A percentile compares a stretch with the other conserved stretches of the same genome.
phyloP scores from a whole-genome alignment of 116 monocot genomes.

The Iris pallida region DNA sequence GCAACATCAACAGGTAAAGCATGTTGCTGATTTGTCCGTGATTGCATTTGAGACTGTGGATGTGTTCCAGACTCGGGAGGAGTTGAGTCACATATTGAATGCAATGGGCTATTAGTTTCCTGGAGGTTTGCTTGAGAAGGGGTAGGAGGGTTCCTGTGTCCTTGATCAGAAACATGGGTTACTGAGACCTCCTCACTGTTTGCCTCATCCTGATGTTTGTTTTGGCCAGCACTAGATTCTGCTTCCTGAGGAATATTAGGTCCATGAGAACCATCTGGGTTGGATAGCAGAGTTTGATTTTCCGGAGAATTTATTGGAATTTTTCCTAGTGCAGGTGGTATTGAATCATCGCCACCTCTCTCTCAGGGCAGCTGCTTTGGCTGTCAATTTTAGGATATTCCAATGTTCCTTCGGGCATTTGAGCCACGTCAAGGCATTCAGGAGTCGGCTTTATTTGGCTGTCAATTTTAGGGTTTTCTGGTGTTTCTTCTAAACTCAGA shows the following conservation, averaged over 20 bases:
- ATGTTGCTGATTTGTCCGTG: constrained; percentile 7
- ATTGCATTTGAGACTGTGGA: constrained; percentile 9
- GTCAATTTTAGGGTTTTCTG: constrained; percentile 18
- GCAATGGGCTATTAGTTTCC: constrained; percentile 14
- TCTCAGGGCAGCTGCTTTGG: background rate
- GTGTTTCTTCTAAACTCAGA: constrained; percentile 15
- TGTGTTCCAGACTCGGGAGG: constrained; percentile 8
- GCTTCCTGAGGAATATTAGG: constrained; percentile 16
- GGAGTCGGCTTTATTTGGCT: constrained; percentile 8
- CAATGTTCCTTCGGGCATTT: constrained; percentile 13
- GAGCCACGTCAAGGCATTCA: constrained; percentile 11
- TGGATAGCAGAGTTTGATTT: constrained; percentile 2
- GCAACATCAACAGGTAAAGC: constrained; percentile 18
- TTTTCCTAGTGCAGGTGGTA: constrained; percentile 23
- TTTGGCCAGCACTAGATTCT: constrained; percentile 8
- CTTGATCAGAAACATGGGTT: constrained; percentile 11
- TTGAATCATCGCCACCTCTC: constrained; percentile 4
- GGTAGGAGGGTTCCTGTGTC: constrained; percentile 3
- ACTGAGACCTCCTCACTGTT: constrained; percentile 10
- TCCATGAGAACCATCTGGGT: background rate
- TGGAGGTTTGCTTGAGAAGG: constrained; percentile 11
- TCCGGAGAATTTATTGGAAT: constrained; percentile 19
- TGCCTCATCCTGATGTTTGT: constrained; percentile 1
- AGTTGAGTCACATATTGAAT: constrained; percentile 7
- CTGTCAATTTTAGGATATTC: constrained; percentile 19